Base-by-base conservation (phyloP, 1,139 yeast genomes). In the Zygoascus meyerae region DNA sequence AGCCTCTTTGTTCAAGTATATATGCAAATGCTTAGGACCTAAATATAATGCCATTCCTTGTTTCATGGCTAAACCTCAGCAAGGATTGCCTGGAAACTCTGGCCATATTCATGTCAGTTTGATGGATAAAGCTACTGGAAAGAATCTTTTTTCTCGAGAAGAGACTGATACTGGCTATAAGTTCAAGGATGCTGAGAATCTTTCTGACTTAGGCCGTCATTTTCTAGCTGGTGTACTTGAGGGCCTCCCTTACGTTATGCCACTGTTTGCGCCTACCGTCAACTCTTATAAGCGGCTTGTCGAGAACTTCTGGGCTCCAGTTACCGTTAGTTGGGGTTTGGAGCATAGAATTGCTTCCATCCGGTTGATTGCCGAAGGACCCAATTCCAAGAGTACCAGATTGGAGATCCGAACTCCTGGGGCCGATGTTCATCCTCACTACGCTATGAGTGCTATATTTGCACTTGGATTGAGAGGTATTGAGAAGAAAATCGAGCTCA, bases 231-330 rank as follows among this genome's bases (percentile, higher is more conserved):
- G 70, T 7, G 58, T 66, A 14, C 56, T 66, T 9, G 64, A 47
- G 2, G 70, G 69, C 1, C 51, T 66, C 43, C 56, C 60, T 7
- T 65, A 65, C 48, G 55, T 66, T 16, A 66, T 66, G 70, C 68
- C 69, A 5, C 45, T 66, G 44, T 51, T 66, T 34, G 70, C 70
- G 1, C 70, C 70, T 3, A 66, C 62, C 15, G 55, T 65, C 54
- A 65, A 65, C 51, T 65, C 68, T 6, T 66, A 66, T 55, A 66
- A 66, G 49, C 61, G 70, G 1, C 59, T 66, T n/a, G 69, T 65
- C 28, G 70, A 66, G 49, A 56, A 62, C 49, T 66, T 61, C 48
- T 66, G 69, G 69, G 70, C 70, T 3, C 70, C 70, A 1, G 63
- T 64, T 11, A 64, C 68, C 5, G 67, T 64, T 1, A 59, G 66